Base-by-base conservation (phyloP, 108 stramenopile species). In the Ochromonas danica region DNA sequence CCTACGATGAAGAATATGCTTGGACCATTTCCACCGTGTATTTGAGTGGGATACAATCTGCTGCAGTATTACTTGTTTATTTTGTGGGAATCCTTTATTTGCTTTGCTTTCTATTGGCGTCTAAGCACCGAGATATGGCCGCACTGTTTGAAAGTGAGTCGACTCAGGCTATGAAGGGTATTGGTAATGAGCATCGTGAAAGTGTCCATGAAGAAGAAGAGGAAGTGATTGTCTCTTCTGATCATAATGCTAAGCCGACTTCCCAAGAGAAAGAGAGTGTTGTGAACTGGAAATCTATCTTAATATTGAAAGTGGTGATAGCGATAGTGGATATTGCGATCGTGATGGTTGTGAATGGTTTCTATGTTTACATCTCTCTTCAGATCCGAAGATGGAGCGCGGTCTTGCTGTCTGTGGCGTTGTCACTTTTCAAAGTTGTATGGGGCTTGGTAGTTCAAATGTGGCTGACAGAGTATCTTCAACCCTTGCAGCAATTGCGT, bases 271-370 rank as follows among this genome's bases (percentile, higher is more conserved):
- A n/a, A n/a, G n/a, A n/a, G n/a, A n/a, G n/a, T n/a, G n/a, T n/a
- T n/a, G n/a, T n/a, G n/a, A n/a, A n/a, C n/a, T n/a, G n/a, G n/a
- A n/a, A n/a, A n/a, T n/a, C n/a, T n/a, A 22, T 57, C 17, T 57
- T 57, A 22, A 22, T 22, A 10, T 17, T 57, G 51, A 57, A 57
- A 57, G 51, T 57, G n/a, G 10, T 28, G 27, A 67, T 31, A 6
- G 63, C 31, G 6, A 36, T 67, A 10, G 63, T 22, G 30, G 25
- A 67, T 67, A 22, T 67, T 6, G 3, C 10, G 14, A 67, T 67
- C 31, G 63, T 67, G 63, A 6, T 67, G 31, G 22, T 67, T 3
- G 31, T 67, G 63, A 67, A 67, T 67, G 31, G 17, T 33, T 22
- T 33, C 63, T 67, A 67, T 36, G 63, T 67, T 28, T 67, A 31